Evolutionary conservation across 2,329 filamentous ascomycete genomes (phyloP), one percentile per base, ranked within the genome.

Genomic region (Aspergillus sp.): DNA sequence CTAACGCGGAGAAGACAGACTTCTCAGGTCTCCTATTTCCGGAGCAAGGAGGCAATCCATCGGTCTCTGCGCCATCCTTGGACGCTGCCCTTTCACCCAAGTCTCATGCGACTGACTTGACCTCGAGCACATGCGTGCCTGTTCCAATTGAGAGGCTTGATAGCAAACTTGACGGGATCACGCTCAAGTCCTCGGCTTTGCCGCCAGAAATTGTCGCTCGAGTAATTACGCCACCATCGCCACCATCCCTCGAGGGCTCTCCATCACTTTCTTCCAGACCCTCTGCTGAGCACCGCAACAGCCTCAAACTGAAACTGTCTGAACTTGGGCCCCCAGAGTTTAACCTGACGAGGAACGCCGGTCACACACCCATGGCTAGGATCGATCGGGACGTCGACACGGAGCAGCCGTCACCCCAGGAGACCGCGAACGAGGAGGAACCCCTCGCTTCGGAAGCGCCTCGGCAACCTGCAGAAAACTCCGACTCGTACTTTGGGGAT

Each of bases 111-210:
- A 67, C 65, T 30, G 78, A 79, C 53, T 67, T 67, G 8, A 60
- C 68, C 10, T 57, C 67, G 12, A 67, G 66, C 59, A 63, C 73
- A 53, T 72, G 75, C 36, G 69, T 80, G 8, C 73, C 78, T 2
- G 76, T 81, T 54, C 79, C 79, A 3, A 78, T 81, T 58, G 78
- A 80, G 64, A 75, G 78, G 63, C 70, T 81, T 38, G 79, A 81
- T 64, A 79, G 74, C 55, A 75, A 70, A 30, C 70, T 81, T 1
- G 79, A 81, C 60, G 79, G 79, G 5, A 81, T 81, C 59, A 81
- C 76, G 5, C 71, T 81, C 53, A 81, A 80, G 58, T 80, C 79
- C 3, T 76, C 77, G 19, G 78, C 74, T 4, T 66, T 81, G 41
- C 76, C 75, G 25, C 78, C 78, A 4, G 76, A 75, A 56, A 72